A percentile compares a stretch with the other conserved stretches of the same genome.
Conservation (phyloP, 148 eudicot species). For the Tetragonia tetragonoides region DNA sequence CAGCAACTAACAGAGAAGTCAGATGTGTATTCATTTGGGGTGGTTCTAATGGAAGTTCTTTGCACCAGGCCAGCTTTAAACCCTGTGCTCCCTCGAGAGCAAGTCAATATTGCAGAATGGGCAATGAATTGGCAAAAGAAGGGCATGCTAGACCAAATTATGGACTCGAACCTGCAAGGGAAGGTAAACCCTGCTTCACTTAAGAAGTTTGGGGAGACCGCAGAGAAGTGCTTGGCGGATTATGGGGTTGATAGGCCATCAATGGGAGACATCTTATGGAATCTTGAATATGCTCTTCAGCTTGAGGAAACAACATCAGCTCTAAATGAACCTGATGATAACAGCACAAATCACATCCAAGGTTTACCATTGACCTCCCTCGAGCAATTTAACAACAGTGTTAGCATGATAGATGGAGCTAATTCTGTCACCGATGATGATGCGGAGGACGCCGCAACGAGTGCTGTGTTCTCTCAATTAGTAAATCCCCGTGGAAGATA, state of each 20-base stretch:
- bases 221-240: slow-evolving; percentile 90
- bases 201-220: slow-evolving; percentile 90
- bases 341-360: slow-evolving; percentile 86
- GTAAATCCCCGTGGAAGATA: slow-evolving; percentile 96
- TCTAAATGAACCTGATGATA: slow-evolving; percentile 78
- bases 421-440: slow-evolving; percentile 78
- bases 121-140: slow-evolving; percentile 98
- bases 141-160: slow-evolving; percentile 91
- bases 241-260: slow-evolving; percentile 95
- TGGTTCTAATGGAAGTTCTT: slow-evolving; percentile 91
- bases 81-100: slow-evolving; percentile 92
- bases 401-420: slow-evolving; percentile 58
- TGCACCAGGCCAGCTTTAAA: slow-evolving; percentile 93
- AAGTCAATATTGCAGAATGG: slow-evolving; percentile 98
- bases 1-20: slow-evolving; percentile 93
- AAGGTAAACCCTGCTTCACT: slow-evolving; percentile 75
- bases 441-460: slow-evolving; percentile 78
- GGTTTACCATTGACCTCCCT: slow-evolving; percentile 56
- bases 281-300: slow-evolving; percentile 90
- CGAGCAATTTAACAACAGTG: slow-evolving; percentile 75
- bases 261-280: slow-evolving; percentile 98
- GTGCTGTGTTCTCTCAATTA: slow-evolving; percentile 91
- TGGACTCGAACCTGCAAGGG: slow-evolving; percentile 68
- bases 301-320: slow-evolving; percentile 88
- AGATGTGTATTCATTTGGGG: slow-evolving; percentile 96